Base-by-base conservation (phyloP, 2,329 filamentous ascomycete species). In the Fusarium sp. region DNA sequence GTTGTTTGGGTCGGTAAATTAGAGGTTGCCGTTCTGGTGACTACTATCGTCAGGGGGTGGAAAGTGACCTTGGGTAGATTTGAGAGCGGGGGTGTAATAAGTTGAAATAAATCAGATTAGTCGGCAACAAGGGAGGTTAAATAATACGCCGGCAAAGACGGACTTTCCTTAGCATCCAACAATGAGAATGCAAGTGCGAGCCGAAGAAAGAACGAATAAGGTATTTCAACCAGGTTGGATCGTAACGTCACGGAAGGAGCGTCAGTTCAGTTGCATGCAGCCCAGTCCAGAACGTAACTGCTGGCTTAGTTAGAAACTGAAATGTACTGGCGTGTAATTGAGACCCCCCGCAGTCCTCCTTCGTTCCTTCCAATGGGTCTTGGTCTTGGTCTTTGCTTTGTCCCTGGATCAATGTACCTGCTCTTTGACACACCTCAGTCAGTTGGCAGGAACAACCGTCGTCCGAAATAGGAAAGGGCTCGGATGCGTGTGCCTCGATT, bases 401-500 rank as follows among this genome's bases (percentile, higher is more conserved):
- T 71, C 58, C 68, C 68, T 71, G 57, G 64, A 65, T 65, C 68
- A 69, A 46, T 36, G 64, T 71, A 54, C 60, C 64, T 70, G 59
- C 56, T 62, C 64, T 68, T 65, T 65, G 64, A 58, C 67, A 69
- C 68, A 69, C 60, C 52, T 58, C 60, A 40, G 23, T 45, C 42
- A 62, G 12, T 58, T 55, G 51, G 56, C 65, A 73, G 57, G 61
- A 56, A 45, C 40, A 59, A 58, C 56, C 57, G 65, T 65, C 59
- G 61, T 55, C 72, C 72, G 30, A 56, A 74, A 64, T 70, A 73
- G 72, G 72, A 44, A 72, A 70, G 50, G 65, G 45, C 56, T 42
- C 62, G 55, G 57, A 60, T 67, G 57, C 63, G 58, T 40, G 50
- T 65, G 65, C 50, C 60, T 56, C 60, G 50, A 50, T 51, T 40